Percentiles rank a stretch among this genome's conserved stretches.
Evolutionary conservation across 2,329 filamentous ascomycete species (phyloP).

Genomic region (Trichoderma polysporum): DNA sequence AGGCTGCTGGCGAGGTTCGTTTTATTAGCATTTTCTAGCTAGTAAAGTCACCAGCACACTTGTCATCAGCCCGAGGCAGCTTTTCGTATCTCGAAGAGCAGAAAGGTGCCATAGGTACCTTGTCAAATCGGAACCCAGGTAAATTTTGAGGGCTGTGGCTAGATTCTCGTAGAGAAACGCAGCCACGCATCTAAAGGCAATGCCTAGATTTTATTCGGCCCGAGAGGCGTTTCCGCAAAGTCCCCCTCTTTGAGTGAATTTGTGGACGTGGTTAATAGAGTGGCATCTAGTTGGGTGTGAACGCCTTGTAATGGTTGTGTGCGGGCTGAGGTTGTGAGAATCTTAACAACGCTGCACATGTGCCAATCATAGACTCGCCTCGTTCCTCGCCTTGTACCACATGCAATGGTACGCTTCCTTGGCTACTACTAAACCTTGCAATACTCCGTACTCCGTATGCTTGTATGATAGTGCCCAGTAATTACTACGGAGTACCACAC

Average conservation of each 20-base stretch:
- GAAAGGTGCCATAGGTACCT: neutral
- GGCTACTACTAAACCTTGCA: neutral
- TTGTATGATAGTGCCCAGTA: neutral
- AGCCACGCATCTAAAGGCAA: neutral
- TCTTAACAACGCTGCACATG: slow-evolving; percentile 7
- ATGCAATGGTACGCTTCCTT: neutral
- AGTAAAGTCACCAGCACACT: neutral
- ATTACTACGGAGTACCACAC: no score
- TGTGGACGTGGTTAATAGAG: neutral
- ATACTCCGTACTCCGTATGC: neutral
- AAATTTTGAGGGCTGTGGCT: neutral
- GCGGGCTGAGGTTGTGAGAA: slow-evolving; percentile 15
- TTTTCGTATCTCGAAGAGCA: neutral
- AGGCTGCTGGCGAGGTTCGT: neutral
- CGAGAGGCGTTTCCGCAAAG: neutral
- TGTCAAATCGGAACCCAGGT: no score
- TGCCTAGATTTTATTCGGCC: slow-evolving; percentile 13
- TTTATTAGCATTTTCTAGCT: slow-evolving; percentile 2
- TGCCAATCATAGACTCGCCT: slow-evolving; percentile 5
- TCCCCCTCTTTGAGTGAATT: slow-evolving; percentile 19
- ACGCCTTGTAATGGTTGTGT: neutral
- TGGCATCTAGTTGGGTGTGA: slow-evolving; percentile 10
- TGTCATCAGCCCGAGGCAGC: neutral
- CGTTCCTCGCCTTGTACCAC: neutral
- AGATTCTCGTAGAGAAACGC: neutral